These are phyloP conservation scores for Neonectria magnoliae DNA, from an alignment of 2,329 filamentous ascomycete genomes.

Conservation along the genomic window DNA sequence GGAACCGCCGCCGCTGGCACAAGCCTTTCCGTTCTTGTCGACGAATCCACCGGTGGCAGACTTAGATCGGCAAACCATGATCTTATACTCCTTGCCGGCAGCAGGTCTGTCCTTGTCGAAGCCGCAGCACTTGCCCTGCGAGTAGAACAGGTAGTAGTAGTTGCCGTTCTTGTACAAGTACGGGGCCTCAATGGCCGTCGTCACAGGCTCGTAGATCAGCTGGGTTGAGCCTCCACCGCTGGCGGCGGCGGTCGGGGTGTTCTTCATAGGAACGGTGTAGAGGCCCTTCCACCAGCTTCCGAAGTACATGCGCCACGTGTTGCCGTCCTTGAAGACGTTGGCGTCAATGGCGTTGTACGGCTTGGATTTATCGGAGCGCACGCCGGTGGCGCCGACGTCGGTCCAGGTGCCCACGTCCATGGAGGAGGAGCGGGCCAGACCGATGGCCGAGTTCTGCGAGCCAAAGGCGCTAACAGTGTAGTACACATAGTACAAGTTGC, in stretches of 20 bases:
- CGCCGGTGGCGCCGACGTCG: slow-evolving; percentile 65
- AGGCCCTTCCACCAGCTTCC: slow-evolving; percentile 76
- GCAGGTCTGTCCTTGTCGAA: slow-evolving; percentile 63
- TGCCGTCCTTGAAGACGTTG: slow-evolving; percentile 58
- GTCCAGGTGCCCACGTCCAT: slow-evolving; percentile 67
- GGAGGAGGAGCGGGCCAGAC: slow-evolving; percentile 57
- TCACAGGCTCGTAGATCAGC: slow-evolving; percentile 55
- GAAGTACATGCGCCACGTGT: slow-evolving; percentile 65
- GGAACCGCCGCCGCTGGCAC: slow-evolving; percentile 69
- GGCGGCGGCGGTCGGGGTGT: slow-evolving; percentile 43
- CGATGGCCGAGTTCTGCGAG: slow-evolving; percentile 69
- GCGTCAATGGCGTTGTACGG: slow-evolving; percentile 71
- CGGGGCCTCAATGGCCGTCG: slow-evolving; percentile 64
- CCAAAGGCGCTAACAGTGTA: slow-evolving; percentile 73
- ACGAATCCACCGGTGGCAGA: slow-evolving; percentile 64
- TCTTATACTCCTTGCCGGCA: slow-evolving; percentile 69
- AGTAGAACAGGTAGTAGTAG: slow-evolving; percentile 74
- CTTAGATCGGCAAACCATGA: slow-evolving; percentile 69
- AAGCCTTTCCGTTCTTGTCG: slow-evolving; percentile 64
- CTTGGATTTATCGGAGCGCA: slow-evolving; percentile 56
- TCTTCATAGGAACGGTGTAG: slow-evolving; percentile 64
- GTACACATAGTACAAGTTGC: slow-evolving; percentile 71
- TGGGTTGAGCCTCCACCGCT: slow-evolving; percentile 41
- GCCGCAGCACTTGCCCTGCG: slow-evolving; percentile 68
- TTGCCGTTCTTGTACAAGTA: slow-evolving; percentile 64